Evolutionary conservation across 345 rosid species (phyloP), one percentile per base, ranked within the genome.

Genomic region (Ricinus communis): DNA sequence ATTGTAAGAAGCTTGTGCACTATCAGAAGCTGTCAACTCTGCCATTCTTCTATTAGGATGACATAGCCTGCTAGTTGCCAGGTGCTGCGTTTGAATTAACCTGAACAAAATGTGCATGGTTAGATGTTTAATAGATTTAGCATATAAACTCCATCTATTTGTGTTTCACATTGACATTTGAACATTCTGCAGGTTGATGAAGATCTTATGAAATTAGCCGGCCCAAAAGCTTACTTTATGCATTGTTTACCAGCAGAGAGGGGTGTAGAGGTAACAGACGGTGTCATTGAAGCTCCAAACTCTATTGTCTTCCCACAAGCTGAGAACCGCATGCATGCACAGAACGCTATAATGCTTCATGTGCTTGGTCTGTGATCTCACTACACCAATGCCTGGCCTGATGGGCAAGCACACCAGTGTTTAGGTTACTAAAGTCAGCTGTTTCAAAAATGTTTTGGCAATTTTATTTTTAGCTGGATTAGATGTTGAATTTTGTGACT

Each of bases 171-270:
- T 19, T 49, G 61, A 43, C 25, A 27, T 10, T n/a, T n/a, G n/a
- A 43, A 56, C 0, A 31, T 52, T 38, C 64, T 84, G 72, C 85
- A 95, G 99, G 94, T 95, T 60, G 93, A 90, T 65, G 90, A 89
- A 83, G 80, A 83, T 57, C 85, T 95, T 7, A 87, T 95, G 99
- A 86, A 90, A 76, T 63, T 90, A 62, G 98, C 97, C 5, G 96
- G 98, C 3, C 84, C 91, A 31, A 84, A 85, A 79, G 97, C 97
- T 68, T 92, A 76, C 75, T 93, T 93, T 82, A 93, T 95, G 98
- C 99, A 95, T 64, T 95, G 99, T 83, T 82, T 92, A 76, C 99
- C 94, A n/a, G 99, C 98, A 12, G 98, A 93, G 72, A 89, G 98
- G 77, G 98, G 96, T 53, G 91, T 88, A 0, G 98, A 95, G 80